A percentile compares a stretch with the other conserved stretches of the same genome.
phyloP scores from a whole-genome alignment of 306 rosid genomes.

The Erythrophleum fordii region DNA sequence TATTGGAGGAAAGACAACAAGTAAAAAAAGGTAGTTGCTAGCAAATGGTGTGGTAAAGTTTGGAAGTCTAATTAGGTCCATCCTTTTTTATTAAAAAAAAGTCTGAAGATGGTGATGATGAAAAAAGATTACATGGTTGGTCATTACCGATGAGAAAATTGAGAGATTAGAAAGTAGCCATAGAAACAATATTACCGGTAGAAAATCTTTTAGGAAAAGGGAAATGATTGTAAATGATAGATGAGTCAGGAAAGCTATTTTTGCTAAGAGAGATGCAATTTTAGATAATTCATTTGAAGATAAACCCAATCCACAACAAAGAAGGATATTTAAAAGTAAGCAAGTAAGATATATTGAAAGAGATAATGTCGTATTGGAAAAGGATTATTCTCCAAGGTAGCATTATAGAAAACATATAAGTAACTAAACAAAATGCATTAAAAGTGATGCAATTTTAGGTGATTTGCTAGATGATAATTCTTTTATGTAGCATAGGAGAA shows the following conservation, averaged over 20 bases:
- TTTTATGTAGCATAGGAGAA: slow-evolving; percentile 19
- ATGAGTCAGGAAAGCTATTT: slow-evolving; percentile 47
- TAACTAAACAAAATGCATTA: neutral
- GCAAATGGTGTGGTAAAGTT: slow-evolving; percentile 90
- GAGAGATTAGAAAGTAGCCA: slow-evolving; percentile 45
- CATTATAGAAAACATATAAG: slow-evolving; percentile 30
- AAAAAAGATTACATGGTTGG: slow-evolving; percentile 46
- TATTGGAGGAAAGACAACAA: slow-evolving; percentile 59
- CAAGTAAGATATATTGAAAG: slow-evolving; percentile 43
- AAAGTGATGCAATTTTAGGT: slow-evolving; percentile 32
- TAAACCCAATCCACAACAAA: slow-evolving; percentile 7
- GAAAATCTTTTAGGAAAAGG: slow-evolving; percentile 68
- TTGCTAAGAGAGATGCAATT: slow-evolving; percentile 24
- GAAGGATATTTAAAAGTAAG: slow-evolving; percentile 45
- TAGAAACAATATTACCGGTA: slow-evolving; percentile 42
- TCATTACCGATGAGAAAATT: slow-evolving; percentile 54
- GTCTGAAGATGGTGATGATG: slow-evolving; percentile 54
- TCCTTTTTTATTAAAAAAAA: slow-evolving; percentile 62
- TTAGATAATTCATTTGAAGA: slow-evolving; percentile 42
- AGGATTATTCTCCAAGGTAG: slow-evolving; percentile 26
- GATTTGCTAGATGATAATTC: slow-evolving; percentile 28
- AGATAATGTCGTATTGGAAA: slow-evolving; percentile 37
- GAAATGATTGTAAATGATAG: slow-evolving; percentile 48
- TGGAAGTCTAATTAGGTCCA: slow-evolving; percentile 89
- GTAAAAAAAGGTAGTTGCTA: slow-evolving; percentile 72